Evolutionary conservation across 164 flowering plant species (phyloP), one percentile per base, ranked within the genome.

Genomic region (Malania oleifera): DNA sequence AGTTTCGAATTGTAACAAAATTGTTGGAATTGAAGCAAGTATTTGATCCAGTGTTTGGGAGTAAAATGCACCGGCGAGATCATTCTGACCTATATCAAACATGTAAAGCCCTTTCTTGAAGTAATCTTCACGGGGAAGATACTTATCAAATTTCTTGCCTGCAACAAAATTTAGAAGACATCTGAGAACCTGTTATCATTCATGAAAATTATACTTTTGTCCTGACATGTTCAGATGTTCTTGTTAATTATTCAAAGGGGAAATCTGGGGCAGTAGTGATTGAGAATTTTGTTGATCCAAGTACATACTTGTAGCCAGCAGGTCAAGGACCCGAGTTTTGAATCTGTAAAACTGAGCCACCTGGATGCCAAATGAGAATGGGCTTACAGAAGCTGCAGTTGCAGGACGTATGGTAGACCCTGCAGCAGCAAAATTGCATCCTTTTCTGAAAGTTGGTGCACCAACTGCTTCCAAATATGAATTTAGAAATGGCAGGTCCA

Each of bases 61-160:
- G 51, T 86, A 88, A 67, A 95, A 95, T 52, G 88, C 93, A 43
- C 86, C 89, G 14, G 91, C 95, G 20, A 95, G 79, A 75, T 95
- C 99, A 70, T 95, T 95, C 75, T 90, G 99, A 57, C 97, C 97
- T 51, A 95, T 83, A 64, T 95, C 99, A 39, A 95, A 85, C 87
- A 78, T 90, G 77, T 86, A 95, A 14, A 95, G 83, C 20, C 78
- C 96, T 66, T 76, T 81, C 31, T 25, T 54, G 54, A 95, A 95
- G 55, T 53, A 77, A 24, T 80, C 80, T 67, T 68, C 67, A 18
- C n/a, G n/a, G n/a, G 99, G 99, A n/a, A 95, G 44, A 52, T 74
- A 86, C 68, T 78, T 88, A 7, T 64, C 69, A 40, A 61, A 37
- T 54, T 73, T 85, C 61, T 60, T 80, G 20, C 83, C 99, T 95